A percentile compares a stretch with the other conserved stretches of the same genome.
phyloP scores from a whole-genome alignment of 2,329 filamentous ascomycete species.

The Lachnellula arida region DNA sequence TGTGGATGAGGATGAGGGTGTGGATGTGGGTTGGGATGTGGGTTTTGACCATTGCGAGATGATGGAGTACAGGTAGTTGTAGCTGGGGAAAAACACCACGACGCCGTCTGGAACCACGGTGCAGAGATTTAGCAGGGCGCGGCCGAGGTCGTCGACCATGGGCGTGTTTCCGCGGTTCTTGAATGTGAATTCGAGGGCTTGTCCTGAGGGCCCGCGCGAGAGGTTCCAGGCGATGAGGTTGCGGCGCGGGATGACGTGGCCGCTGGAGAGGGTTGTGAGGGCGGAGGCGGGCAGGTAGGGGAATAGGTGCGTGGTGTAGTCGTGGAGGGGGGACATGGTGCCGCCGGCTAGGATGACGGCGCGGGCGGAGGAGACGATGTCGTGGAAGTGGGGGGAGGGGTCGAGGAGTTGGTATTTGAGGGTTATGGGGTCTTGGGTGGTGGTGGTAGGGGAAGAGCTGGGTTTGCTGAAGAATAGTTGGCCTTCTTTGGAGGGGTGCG shows the following conservation, averaged over 20 bases:
- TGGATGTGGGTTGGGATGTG: not conserved
- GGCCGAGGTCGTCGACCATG: conserved; percentile 71
- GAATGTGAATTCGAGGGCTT: conserved; percentile 81
- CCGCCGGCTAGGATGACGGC: conserved; percentile 90
- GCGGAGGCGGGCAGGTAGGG: conserved; percentile 60
- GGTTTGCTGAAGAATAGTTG: conserved; percentile 59
- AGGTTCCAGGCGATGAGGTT: conserved; percentile 79
- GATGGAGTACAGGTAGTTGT: conserved; percentile 80
- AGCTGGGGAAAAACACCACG: conserved; percentile 94
- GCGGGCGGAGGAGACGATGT: conserved; percentile 77
- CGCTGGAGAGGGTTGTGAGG: conserved; percentile 82
- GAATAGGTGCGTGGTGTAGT: conserved; percentile 84
- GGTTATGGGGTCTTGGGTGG: conserved; percentile 43
- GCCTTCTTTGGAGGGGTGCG: conserved; percentile 73
- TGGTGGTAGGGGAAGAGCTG: conserved; percentile 7
- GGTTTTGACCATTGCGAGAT: conserved; percentile 54
- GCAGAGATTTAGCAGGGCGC: conserved; percentile 67
- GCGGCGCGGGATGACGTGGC: conserved; percentile 81
- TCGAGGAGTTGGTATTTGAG: conserved; percentile 87
- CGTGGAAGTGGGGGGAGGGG: conserved; percentile 84
- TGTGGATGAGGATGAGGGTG: conserved; percentile 7
- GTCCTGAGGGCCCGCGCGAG: conserved; percentile 41
- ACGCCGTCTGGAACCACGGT: conserved; percentile 78
- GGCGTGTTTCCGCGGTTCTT: conserved; percentile 57
- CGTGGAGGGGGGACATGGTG: conserved; percentile 95